Evolutionary conservation across 768 basidiomycete species (phyloP).

Genomic region (Leccinum rimulosum): DNA sequence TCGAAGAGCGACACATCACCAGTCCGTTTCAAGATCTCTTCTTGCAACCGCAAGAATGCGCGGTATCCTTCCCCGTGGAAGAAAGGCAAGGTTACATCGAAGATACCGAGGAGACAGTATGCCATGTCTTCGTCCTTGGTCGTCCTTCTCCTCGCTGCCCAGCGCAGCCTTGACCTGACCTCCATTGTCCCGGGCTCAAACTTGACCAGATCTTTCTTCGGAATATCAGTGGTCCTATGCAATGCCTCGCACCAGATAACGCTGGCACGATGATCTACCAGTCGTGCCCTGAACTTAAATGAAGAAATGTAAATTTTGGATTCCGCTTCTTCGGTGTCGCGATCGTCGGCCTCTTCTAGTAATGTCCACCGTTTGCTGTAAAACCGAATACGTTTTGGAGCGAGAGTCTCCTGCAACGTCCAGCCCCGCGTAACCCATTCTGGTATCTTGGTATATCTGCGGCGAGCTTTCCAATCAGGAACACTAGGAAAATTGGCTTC

Average conservation of each 20-base stretch:
- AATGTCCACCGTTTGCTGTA: constrained; percentile 25
- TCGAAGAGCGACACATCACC: constrained; percentile 24
- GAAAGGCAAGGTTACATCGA: constrained; percentile 27
- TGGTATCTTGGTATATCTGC: constrained; percentile 10
- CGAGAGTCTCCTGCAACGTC: constrained; percentile 30
- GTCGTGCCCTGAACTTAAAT: constrained; percentile 19
- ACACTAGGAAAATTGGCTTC: background rate
- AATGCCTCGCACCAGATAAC: constrained; percentile 16
- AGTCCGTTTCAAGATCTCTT: constrained; percentile 29
- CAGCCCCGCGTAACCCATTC: constrained; percentile 25
- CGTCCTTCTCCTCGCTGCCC: constrained; percentile 29
- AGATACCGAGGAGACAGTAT: constrained; percentile 31
- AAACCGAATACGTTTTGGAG: constrained; percentile 28
- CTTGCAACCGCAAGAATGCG: constrained; percentile 30
- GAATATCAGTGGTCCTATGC: constrained; percentile 15
- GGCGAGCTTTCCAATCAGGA: background rate
- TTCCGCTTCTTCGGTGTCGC: constrained; percentile 11
- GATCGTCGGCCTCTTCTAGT: constrained; percentile 23
- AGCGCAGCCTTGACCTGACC: constrained; percentile 20
- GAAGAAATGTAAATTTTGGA: constrained; percentile 9
- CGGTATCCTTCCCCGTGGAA: constrained; percentile 28
- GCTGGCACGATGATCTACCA: constrained; percentile 19
- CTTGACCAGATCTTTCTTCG: constrained; percentile 1
- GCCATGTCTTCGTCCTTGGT: constrained; percentile 29
- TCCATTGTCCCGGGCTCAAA: constrained; percentile 18